phyloP scores from a whole-genome alignment of 1,284 basidiomycete genomes.

The Microstroma glucosiphilum region DNA sequence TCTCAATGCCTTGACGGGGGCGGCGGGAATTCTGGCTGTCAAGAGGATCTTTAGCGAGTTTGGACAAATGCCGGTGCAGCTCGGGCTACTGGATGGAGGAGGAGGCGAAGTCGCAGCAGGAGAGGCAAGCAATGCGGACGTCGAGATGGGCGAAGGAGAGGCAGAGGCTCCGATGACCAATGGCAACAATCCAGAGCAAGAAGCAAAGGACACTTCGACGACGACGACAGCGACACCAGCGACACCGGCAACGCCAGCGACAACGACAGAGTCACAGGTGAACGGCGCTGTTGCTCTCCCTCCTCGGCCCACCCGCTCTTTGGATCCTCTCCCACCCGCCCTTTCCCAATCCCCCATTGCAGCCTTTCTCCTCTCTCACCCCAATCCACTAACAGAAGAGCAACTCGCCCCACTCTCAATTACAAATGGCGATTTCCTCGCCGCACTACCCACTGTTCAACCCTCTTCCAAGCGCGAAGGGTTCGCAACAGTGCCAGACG shows the following conservation, averaged over 20 bases:
- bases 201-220: neutral
- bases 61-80: slow-evolving; percentile 48
- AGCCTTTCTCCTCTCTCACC: slow-evolving; percentile 79
- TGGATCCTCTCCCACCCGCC: slow-evolving; percentile 45
- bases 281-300: neutral
- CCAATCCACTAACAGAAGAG: slow-evolving; percentile 66
- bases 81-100: neutral
- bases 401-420: slow-evolving; percentile 77
- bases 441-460: slow-evolving; percentile 77
- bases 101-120: slow-evolving; percentile 10
- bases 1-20: slow-evolving; percentile 79
- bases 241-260: neutral
- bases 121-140: slow-evolving; percentile 14
- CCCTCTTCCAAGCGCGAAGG: slow-evolving; percentile 96
- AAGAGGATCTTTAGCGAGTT: slow-evolving; percentile 87
- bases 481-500: slow-evolving; percentile 90
- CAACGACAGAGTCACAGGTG: neutral
- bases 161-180: neutral
- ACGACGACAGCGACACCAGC: neutral
- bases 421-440: slow-evolving; percentile 62
- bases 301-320: slow-evolving; percentile 12
- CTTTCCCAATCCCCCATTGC: slow-evolving; percentile 68
- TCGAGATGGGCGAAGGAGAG: slow-evolving; percentile 19
- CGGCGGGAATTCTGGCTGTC: slow-evolving; percentile 90
- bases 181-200: neutral